Base-by-base conservation (phyloP, 2,329 filamentous ascomycete species). In the Nigrograna mackinnonii region DNA sequence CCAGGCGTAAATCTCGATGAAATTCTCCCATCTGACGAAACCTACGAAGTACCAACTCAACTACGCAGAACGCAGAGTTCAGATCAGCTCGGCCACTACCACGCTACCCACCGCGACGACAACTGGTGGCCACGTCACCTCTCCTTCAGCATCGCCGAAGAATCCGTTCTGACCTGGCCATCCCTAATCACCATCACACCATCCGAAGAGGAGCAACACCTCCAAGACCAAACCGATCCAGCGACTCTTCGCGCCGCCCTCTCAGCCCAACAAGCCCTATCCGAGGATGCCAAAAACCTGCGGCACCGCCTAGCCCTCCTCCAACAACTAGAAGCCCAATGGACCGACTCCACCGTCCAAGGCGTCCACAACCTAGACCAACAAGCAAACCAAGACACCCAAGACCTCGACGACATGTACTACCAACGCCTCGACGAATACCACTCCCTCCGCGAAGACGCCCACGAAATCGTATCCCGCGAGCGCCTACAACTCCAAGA, bases 71-170 rank as follows among this genome's bases (percentile, higher is more conserved):
- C 87, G 17, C 79, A 85, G 54, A 86, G 82, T 55, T 67, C 82
- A 55, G 19, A 57, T 62, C 21, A 64, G 53, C 39, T 68, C 43
- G 2, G 49, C 47, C 5, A 66, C 5, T 54, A 58, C 20, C 46
- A 52, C n/a, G 16, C 49, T 20, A 22, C 34, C 2, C n/a, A 45
- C 4, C 56, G 73, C 2, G 77, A 82, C 46, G 83, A 87, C 47
- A 75, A 76, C 20, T 80, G 80, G 43, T 89, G 85, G 80, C 82
- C 86, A 1, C 82, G 87, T 2, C 80, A 86, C 32, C 76, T 91
- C 49, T 91, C 87, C 4, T 91, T 91, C 63, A 84, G 85, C 44
- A 78, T 85, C 33, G 87, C 85, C 1, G 86, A 89, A 67, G 85
- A 90, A 46, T 86, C 84, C n/a, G 71, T 91, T 6, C 70, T 91